A percentile compares a stretch with the other conserved stretches of the same genome.
Conservation (phyloP, 2,329 filamentous ascomycete genomes). For the Aspergillus tanneri region DNA sequence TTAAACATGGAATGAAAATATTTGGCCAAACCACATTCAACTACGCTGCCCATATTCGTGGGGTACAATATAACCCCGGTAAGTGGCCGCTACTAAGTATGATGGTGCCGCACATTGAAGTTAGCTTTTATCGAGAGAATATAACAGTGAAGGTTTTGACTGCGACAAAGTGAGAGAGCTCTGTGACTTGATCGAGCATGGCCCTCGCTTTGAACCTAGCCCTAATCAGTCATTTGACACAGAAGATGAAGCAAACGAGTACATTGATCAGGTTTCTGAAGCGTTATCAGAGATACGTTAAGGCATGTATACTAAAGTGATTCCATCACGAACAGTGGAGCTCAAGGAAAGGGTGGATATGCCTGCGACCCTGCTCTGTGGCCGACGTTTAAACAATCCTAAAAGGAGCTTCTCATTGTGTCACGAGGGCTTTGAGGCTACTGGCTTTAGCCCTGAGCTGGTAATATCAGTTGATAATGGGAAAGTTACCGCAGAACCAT, state of each 20-base stretch:
- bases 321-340: slow-evolving; percentile 13
- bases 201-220: too few species aligned
- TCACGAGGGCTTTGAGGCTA: slow-evolving; percentile 16
- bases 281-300: slow-evolving; percentile 9
- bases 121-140: neutral
- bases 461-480: slow-evolving; percentile 14
- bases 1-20: slow-evolving; percentile 1
- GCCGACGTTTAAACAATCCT: slow-evolving; percentile 15
- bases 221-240: neutral
- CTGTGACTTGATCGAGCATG: neutral
- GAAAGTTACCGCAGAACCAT: slow-evolving; percentile 13
- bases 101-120: slow-evolving; percentile 7
- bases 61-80: slow-evolving; percentile 6
- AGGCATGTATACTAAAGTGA: slow-evolving; percentile 14
- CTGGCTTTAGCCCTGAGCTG: slow-evolving; percentile 20
- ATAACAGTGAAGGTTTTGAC: neutral
- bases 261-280: neutral
- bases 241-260: neutral
- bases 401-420: slow-evolving; percentile 15
- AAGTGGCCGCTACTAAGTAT: slow-evolving; percentile 13
- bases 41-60: slow-evolving; percentile 13
- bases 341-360: slow-evolving; percentile 12
- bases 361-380: slow-evolving; percentile 14
- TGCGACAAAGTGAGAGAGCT: neutral
- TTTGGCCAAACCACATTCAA: slow-evolving; percentile 19